Evolutionary conservation across 176 grass and related monocot genomes (phyloP).

Genomic region (Aegilops sharonensis): DNA sequence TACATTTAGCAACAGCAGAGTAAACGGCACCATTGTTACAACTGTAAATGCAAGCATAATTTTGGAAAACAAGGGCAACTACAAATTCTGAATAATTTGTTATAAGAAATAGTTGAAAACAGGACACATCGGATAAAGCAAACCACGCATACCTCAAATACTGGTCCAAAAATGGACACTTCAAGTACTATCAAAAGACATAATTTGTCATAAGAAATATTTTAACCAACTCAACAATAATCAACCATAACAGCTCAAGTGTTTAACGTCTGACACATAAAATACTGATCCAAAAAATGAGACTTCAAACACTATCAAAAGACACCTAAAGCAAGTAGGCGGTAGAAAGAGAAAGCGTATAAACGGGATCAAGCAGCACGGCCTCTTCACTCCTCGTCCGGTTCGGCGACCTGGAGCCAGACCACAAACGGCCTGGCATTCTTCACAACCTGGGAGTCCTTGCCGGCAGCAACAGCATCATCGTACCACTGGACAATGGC

Average conservation of each 20-base stretch:
- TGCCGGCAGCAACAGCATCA: constrained; percentile 37
- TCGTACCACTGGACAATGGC: constrained; percentile 63
- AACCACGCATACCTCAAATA: no score
- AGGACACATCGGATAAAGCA: no score
- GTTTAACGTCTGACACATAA: background rate
- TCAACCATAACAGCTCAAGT: background rate
- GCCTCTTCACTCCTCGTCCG: constrained; percentile 48
- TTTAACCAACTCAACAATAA: background rate
- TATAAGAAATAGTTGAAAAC: no score
- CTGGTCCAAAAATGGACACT: no score
- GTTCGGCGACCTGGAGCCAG: constrained; percentile 73
- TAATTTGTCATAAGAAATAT: no score
- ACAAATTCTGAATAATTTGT: no score
- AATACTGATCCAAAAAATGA: background rate
- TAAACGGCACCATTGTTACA: no score
- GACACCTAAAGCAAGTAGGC: background rate
- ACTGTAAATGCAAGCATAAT: no score
- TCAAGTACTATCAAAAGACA: no score
- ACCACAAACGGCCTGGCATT: constrained; percentile 60
- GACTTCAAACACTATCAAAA: background rate
- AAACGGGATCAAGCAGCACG: background rate
- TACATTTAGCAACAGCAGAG: no score
- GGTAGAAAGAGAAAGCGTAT: background rate
- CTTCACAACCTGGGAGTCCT: constrained; percentile 44
- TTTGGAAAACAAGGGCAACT: no score